Percentiles rank a stretch among this genome's conserved stretches.
Evolutionary conservation across 2,329 filamentous ascomycete species (phyloP).

Genomic region (Nectriaceae sp.): DNA sequence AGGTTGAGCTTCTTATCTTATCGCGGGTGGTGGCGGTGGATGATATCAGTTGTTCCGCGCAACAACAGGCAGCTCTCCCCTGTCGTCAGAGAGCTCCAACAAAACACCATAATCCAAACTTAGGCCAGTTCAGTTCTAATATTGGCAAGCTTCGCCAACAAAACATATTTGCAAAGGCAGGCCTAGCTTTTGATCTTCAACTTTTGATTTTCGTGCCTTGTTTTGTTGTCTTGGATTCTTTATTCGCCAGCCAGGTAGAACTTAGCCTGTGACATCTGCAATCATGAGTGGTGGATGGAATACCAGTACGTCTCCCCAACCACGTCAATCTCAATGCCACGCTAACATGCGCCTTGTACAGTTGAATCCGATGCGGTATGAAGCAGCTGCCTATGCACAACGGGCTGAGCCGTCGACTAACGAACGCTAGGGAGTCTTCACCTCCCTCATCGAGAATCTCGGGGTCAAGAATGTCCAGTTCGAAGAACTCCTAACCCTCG

Average conservation of each 20-base stretch:
- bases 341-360: conserved; percentile 30
- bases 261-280: conserved; percentile 5
- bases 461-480: conserved; percentile 95
- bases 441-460: conserved; percentile 87
- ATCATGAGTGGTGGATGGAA: conserved; percentile 86
- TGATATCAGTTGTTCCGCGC: conserved; percentile 24
- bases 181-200: neutral
- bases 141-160: too few species aligned
- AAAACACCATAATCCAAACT: conserved; percentile 10
- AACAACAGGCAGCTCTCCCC: conserved; percentile 4
- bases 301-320: conserved; percentile 63
- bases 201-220: neutral
- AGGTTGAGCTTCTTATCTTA: conserved; percentile 11
- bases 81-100: conserved; percentile 4
- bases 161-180: too few species aligned
- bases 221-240: neutral
- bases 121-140: too few species aligned
- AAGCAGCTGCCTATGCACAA: conserved; percentile 12
- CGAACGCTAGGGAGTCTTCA: conserved; percentile 83
- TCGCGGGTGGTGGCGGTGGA: conserved; percentile 12
- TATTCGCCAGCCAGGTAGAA: neutral
- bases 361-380: conserved; percentile 92
- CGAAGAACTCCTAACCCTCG: conserved; percentile 90
- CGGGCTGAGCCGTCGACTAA: conserved; percentile 5
- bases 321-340: neutral